Conservation (phyloP, 495 filamentous ascomycete genomes). For the Extremus antarcticus region DNA sequence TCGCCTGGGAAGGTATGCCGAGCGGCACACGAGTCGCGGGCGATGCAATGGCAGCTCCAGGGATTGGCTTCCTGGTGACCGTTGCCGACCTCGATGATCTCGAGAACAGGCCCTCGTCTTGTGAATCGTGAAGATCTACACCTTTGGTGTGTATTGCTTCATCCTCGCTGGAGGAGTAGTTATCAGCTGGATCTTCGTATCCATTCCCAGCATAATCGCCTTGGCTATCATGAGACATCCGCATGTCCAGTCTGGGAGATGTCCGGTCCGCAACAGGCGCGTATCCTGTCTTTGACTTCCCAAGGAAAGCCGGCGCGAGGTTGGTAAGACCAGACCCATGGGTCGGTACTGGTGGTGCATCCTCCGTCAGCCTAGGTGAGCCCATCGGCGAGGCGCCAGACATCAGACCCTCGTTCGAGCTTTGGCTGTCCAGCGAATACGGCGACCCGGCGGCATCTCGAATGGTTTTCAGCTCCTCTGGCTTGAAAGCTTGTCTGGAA, state of each 20-base stretch:
- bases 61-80: not conserved
- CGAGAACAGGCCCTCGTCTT: not conserved
- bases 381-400: constrained; percentile 4
- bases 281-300: constrained; percentile 10
- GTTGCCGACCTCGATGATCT: not conserved
- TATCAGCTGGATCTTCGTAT: not conserved
- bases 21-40: not conserved
- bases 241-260: constrained; percentile 7
- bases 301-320: constrained; percentile 3
- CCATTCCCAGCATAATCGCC: not conserved
- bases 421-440: constrained; percentile 24
- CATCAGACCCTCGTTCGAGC: constrained; percentile 25
- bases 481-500: constrained; percentile 15
- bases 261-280: constrained; percentile 6
- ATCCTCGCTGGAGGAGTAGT: not conserved
- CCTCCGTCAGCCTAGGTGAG: constrained; percentile 11
- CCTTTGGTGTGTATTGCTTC: not conserved
- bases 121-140: not conserved
- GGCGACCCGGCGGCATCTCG: constrained; percentile 22
- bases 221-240: constrained; percentile 10
- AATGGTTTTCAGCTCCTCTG: constrained; percentile 16
- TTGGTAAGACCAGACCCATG: constrained; percentile 5
- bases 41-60: not conserved
- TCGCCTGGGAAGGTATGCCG: constrained; percentile 3
- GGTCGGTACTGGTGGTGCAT: constrained; percentile 7